Base-by-base conservation (phyloP, 2,329 filamentous ascomycete genomes). In the Cladosporium austrohemisphaericum region DNA sequence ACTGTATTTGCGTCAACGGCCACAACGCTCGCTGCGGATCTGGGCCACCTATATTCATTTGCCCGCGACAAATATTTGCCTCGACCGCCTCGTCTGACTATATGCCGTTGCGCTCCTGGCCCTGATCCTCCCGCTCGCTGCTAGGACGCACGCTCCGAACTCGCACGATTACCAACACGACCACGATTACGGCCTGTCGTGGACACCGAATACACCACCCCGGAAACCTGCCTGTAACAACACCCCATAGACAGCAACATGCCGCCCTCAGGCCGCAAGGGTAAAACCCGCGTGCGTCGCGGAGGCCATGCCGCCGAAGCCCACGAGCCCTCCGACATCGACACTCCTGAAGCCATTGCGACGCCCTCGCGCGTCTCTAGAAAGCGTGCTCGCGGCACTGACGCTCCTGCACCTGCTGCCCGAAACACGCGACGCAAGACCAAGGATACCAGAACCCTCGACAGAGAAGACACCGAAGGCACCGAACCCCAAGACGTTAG, bases 331-430 rank as follows among this genome's bases (percentile, higher is more conserved):
- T 68, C 67, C 22, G 72, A 75, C 55, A 59, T 57, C 23, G 66
- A 68, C 31, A 73, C 71, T 16, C 71, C 71, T 51, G 73, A 75
- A 54, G 67, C 71, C 22, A 71, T 74, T 58, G 65, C 70, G 55
- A 76, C 73, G 19, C 73, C 73, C 41, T 70, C 72, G 41, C 67
- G 73, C 48, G 73, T 73, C 54, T 71, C 71, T 49, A 69, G 72
- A 62, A 70, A 73, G 61, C 60, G 65, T 32, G 57, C 64, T 58
- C 72, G 66, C 60, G 70, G 62, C 35, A 57, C 50, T 40, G 59
- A 61, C 8, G 54, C 58, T n/a, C 51, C 57, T 20, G 56, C 61
- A 14, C 50, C 56, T 20, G 56, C 35, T 13, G 48, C 56, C 19
- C 59, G 60, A 26, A 65, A 60, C 37, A 64, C 62, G 14, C 53